Conservation (phyloP, 371 early-diverging fungal genomes). For the Umbelopsis sp. region DNA sequence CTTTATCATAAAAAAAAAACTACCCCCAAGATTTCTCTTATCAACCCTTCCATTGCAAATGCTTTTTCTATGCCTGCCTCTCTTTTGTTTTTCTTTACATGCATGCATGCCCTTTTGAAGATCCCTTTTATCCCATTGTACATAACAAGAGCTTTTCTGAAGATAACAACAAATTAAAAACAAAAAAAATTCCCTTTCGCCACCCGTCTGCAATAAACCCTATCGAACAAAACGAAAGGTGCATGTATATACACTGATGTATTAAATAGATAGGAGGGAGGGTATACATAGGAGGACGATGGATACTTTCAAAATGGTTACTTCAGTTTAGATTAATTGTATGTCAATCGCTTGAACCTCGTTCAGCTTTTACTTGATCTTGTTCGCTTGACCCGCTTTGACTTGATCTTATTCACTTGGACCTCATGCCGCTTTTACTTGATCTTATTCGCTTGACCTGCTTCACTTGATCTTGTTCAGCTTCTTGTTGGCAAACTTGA, state of each 20-base stretch:
- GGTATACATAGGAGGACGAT: neutral
- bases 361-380: too few relatives aligned
- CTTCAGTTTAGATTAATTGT: too few relatives aligned
- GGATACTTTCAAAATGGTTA: too few relatives aligned
- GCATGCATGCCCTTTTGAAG: neutral
- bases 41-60: neutral
- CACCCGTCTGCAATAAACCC: neutral
- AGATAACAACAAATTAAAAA: neutral
- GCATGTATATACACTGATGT: too few relatives aligned
- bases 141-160: conserved; percentile 6
- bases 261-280: neutral
- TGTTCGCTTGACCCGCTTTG: too few relatives aligned
- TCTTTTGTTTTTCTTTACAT: neutral
- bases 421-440: too few relatives aligned
- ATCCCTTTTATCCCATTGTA: neutral
- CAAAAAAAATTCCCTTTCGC: neutral
- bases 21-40: too few relatives aligned
- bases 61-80: neutral
- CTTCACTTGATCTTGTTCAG: conserved; percentile 70
- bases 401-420: neutral
- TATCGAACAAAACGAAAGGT: neutral
- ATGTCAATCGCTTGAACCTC: too few relatives aligned
- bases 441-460: neutral
- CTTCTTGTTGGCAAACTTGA: conserved; percentile 77
- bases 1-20: too few relatives aligned